phyloP scores from a whole-genome alignment of 345 rosid species.

The Eucalyptus coolabah region DNA sequence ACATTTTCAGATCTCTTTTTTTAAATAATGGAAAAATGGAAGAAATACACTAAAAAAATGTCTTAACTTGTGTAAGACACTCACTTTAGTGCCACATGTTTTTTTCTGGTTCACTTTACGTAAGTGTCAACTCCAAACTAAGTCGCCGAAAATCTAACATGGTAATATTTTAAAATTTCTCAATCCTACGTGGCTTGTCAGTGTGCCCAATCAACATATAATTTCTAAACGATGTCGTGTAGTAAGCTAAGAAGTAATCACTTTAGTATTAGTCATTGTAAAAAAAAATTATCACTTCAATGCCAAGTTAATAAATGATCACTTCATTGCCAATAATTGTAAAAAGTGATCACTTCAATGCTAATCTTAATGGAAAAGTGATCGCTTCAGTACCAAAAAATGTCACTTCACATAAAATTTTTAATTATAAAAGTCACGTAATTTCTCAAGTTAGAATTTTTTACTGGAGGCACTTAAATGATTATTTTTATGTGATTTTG shows the following conservation, averaged over 20 bases:
- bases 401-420: fast-evolving
- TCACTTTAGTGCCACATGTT: fast-evolving
- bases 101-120: fast-evolving
- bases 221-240: too few relatives aligned
- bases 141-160: fast-evolving
- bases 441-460: fast-evolving
- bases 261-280: fast-evolving
- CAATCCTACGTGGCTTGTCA: fast-evolving
- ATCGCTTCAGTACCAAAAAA: fast-evolving
- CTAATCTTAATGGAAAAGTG: too few relatives aligned
- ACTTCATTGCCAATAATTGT: too few relatives aligned
- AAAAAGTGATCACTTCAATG: too few relatives aligned
- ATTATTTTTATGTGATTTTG: fast-evolving
- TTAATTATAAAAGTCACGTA: too few relatives aligned
- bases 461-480: fast-evolving
- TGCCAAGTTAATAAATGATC: too few relatives aligned
- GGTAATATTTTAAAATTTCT: too few relatives aligned
- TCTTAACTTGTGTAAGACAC: too few relatives aligned
- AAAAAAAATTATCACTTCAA: too few relatives aligned
- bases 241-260: too few relatives aligned
- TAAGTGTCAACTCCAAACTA: fast-evolving
- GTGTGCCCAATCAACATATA: too few relatives aligned
- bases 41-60: too few relatives aligned
- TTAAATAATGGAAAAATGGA: background rate
- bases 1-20: background rate